Base-by-base conservation (phyloP, 139 green algal genomes). In the Pleodorina starrii region DNA sequence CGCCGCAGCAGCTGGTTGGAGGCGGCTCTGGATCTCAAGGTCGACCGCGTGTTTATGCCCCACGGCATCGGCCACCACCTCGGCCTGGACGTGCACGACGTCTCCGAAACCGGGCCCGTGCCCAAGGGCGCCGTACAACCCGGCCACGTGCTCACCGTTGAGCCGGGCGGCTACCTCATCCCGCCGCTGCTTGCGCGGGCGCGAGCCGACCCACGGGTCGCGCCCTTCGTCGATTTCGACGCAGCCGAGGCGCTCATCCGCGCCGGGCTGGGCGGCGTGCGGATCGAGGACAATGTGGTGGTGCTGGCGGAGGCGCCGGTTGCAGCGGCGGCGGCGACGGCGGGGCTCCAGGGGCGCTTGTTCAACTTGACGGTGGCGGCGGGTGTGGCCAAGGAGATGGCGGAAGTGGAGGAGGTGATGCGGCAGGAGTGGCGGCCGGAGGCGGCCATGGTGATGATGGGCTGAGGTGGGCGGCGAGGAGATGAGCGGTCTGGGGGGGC, bases 31-130 rank as follows among this genome's bases (percentile, higher is more conserved):
- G 81, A 77, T 12, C 5, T 29, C 43, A 87, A 87, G 63, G 35
- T 89, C 48, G 77, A 90, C 54, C 75, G 84, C 16, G 46, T 93
- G 38, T 95, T 94, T 84, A 93, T 95, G 90, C 91, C 91, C 40
- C 93, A 95, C 74, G 89, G 90, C 46, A 32, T 93, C 23, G 81
- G 86, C 17, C 92, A 94, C 88, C 87, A 90, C 90, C 86, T 94
- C 38, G 92, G 91, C 3, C 74, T 95, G 38, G 91, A 94, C 51
- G 92, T 94, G 36, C 93, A 94, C 69, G 91, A 95, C 86, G 81
- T 92, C 6, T 84, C 60, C 40, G 63, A 82, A 5, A 19, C 57
- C 25, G 87, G 77, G 16, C 57, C 71, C 21, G 87, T 91, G 68
- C 68, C 87, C 42, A 69, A 74, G 42, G 76, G 40, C 23, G 0